These are phyloP conservation scores for Apiospora koreana DNA, from an alignment of 2,329 filamentous ascomycete genomes.

Conservation along the genomic window DNA sequence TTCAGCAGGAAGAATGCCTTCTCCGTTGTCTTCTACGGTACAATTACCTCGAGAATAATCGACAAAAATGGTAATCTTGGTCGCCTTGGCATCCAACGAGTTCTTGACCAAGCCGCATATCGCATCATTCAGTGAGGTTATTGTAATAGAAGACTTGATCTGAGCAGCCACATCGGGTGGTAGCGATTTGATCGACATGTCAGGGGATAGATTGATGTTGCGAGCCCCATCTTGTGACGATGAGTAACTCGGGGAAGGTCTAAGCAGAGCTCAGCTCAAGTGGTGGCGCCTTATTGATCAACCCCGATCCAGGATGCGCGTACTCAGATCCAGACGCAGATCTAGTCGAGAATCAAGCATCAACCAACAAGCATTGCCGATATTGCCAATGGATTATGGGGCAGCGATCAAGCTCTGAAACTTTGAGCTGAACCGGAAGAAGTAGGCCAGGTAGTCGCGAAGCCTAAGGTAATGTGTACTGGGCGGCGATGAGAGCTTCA, in stretches of 20 bases:
- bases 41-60: conserved; percentile 78
- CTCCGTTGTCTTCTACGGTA: conserved; percentile 80
- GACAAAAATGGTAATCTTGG: conserved; percentile 67
- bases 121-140: conserved; percentile 73
- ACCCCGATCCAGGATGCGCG: neutral
- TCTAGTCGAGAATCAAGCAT: neutral
- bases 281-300: neutral
- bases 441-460: neutral
- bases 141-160: conserved; percentile 81
- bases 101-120: conserved; percentile 77
- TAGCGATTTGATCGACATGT: conserved; percentile 68
- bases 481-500: neutral
- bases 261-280: conserved; percentile 6
- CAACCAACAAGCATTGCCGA: neutral
- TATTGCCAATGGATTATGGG: too few relatives aligned
- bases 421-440: neutral
- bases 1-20: conserved; percentile 72
- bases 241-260: neutral
- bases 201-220: neutral
- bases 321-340: neutral
- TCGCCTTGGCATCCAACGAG: conserved; percentile 76
- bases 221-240: neutral
- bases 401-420: neutral
- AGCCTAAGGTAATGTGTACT: neutral
- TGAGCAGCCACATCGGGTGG: conserved; percentile 72